Percentiles rank a stretch among this genome's conserved stretches.
phyloP scores from a whole-genome alignment of 371 early-diverging fungal genomes.

The Mortierella sp. region DNA sequence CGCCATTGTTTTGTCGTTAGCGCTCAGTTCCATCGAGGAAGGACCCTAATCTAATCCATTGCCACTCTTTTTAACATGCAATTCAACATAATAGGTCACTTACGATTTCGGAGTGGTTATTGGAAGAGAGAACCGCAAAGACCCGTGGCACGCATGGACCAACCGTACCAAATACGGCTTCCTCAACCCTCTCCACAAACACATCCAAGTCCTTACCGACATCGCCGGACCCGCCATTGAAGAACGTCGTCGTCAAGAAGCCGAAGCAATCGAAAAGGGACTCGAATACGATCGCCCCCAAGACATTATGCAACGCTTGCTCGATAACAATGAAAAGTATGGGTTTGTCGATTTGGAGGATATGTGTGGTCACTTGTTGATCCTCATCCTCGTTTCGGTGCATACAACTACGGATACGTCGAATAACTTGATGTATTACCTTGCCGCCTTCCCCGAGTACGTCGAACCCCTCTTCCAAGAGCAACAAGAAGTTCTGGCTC shows the following conservation, averaged over 20 bases:
- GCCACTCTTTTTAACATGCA: background rate
- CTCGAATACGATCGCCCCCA: constrained; percentile 28
- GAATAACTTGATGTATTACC: constrained; percentile 57
- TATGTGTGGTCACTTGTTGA: constrained; percentile 52
- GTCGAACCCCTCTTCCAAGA: constrained; percentile 60
- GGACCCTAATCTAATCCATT: background rate
- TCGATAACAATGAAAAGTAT: constrained; percentile 53
- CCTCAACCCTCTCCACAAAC: constrained; percentile 34
- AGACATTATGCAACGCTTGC: constrained; percentile 41
- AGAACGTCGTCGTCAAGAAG: constrained; percentile 41
- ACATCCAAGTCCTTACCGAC: constrained; percentile 28
- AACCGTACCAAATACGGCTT: constrained; percentile 23
- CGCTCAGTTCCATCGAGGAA: background rate
- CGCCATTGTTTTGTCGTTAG: background rate
- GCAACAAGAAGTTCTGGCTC: constrained; percentile 51
- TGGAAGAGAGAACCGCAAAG: background rate
- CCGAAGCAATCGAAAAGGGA: constrained; percentile 27
- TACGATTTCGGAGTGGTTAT: constrained; percentile 32
- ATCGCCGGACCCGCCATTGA: constrained; percentile 35
- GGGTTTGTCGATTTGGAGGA: constrained; percentile 49
- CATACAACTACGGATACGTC: constrained; percentile 60
- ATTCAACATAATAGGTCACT: background rate
- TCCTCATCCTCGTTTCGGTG: constrained; percentile 61
- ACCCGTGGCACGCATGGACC: constrained; percentile 25
- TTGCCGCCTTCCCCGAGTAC: constrained; percentile 62